Evolutionary conservation across 257 asterid species (phyloP).

Genomic region (Jaltomata sinuosa): DNA sequence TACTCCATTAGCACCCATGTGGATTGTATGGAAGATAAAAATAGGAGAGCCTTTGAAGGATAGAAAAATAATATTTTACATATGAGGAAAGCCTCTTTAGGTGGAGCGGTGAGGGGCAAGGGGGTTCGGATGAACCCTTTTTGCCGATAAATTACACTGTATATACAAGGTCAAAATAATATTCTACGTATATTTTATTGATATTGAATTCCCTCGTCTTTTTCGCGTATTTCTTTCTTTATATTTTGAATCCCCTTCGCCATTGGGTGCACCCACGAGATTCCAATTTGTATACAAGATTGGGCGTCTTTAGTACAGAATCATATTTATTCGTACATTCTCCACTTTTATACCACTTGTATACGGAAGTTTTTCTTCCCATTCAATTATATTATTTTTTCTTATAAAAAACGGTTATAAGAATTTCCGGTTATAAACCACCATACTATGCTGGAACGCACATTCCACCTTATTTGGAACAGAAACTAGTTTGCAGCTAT

Average conservation of each 20-base stretch:
- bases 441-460: background rate
- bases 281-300: background rate
- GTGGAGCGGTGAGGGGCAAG: background rate
- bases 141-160: background rate
- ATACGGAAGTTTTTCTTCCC: background rate
- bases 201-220: background rate
- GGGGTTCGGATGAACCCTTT: background rate
- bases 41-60: background rate
- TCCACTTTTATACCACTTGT: background rate
- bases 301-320: background rate
- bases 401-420: background rate
- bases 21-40: background rate
- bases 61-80: background rate
- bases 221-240: background rate
- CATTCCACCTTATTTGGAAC: background rate
- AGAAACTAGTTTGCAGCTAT: background rate
- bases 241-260: background rate
- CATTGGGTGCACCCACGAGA: background rate
- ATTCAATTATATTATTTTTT: background rate
- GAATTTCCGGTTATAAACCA: background rate
- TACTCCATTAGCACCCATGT: background rate
- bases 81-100: background rate
- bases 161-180: too few species aligned
- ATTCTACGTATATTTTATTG: too few species aligned
- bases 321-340: background rate